Evolutionary conservation across 2,329 filamentous ascomycete species (phyloP).

Genomic region (Zopfia rhizophila): DNA sequence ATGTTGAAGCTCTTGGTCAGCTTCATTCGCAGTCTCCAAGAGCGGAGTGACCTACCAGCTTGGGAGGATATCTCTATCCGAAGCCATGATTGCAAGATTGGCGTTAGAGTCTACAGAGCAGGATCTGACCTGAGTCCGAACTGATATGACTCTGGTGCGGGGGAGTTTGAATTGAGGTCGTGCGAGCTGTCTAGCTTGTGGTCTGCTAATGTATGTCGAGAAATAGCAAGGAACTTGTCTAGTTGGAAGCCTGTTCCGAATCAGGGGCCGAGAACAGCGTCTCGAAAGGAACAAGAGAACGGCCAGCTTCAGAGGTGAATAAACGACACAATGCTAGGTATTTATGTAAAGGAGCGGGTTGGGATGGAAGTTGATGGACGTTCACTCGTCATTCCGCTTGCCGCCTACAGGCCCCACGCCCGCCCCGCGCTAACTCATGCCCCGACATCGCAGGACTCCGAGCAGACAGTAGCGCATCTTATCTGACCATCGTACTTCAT

Average conservation of each 20-base stretch:
- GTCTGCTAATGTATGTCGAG: slow-evolving; percentile 23
- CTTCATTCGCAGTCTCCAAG: not conserved
- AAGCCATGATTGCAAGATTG: slow-evolving; percentile 53
- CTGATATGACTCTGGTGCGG: slow-evolving; percentile 21
- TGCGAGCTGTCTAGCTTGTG: slow-evolving; percentile 31
- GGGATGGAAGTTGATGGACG: slow-evolving; percentile 15
- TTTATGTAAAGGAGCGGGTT: slow-evolving; percentile 18
- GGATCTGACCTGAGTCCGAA: slow-evolving; percentile 35
- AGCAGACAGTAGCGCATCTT: too few relatives aligned
- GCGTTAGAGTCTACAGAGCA: slow-evolving; percentile 46
- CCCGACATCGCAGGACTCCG: too few relatives aligned
- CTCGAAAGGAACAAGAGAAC: slow-evolving; percentile 41
- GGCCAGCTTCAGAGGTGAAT: slow-evolving; percentile 44
- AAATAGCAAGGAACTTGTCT: slow-evolving; percentile 21
- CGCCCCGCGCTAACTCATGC: not conserved
- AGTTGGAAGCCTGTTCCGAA: slow-evolving; percentile 32
- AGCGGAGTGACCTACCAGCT: slow-evolving; percentile 48
- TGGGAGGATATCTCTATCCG: slow-evolving; percentile 59
- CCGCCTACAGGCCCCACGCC: slow-evolving; percentile 33
- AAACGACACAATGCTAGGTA: too few relatives aligned
- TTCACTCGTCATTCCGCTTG: too few relatives aligned
- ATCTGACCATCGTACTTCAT: too few relatives aligned
- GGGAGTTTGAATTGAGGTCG: slow-evolving; percentile 28
- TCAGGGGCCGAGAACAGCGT: slow-evolving; percentile 46
- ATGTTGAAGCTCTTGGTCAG: slow-evolving; percentile 18